These are phyloP conservation scores for Pelargonium fulgidum DNA, from an alignment of 441 rosid species.

Conservation along the genomic window DNA sequence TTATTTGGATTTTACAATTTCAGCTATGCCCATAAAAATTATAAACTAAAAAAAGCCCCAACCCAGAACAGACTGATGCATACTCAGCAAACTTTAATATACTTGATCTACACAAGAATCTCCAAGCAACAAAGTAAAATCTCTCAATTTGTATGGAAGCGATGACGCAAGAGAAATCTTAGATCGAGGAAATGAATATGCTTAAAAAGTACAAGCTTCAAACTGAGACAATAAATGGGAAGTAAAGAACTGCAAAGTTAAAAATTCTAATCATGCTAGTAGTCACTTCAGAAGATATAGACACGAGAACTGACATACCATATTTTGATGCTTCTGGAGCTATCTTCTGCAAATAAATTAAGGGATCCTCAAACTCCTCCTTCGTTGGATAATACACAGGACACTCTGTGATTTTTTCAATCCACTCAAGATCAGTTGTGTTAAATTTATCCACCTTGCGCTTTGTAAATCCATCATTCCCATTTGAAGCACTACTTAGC, in stretches of 20 bases:
- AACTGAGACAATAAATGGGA: background rate
- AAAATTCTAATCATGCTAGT: background rate
- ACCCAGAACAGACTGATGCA: no score
- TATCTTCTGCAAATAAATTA: slow-evolving; percentile 81
- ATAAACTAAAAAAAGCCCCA: no score
- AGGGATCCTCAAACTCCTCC: slow-evolving; percentile 95
- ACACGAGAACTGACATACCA: slow-evolving; percentile 39
- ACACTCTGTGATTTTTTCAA: slow-evolving; percentile 78
- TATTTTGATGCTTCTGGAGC: slow-evolving; percentile 92
- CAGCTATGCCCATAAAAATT: no score
- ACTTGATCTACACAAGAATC: background rate
- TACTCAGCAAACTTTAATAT: no score
- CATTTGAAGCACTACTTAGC: slow-evolving; percentile 35
- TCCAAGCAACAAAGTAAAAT: background rate
- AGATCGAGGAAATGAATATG: background rate
- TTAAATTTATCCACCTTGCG: slow-evolving; percentile 68
- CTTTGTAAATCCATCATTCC: slow-evolving; percentile 46
- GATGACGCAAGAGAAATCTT: background rate
- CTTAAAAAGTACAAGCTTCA: background rate
- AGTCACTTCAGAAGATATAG: background rate
- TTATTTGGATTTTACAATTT: no score
- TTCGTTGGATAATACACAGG: slow-evolving; percentile 89
- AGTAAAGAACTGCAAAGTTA: no score
- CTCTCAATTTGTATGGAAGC: background rate
- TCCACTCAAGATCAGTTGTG: slow-evolving; percentile 77